Conservation (phyloP, 257 asterid species). For the Ilex asprella region DNA sequence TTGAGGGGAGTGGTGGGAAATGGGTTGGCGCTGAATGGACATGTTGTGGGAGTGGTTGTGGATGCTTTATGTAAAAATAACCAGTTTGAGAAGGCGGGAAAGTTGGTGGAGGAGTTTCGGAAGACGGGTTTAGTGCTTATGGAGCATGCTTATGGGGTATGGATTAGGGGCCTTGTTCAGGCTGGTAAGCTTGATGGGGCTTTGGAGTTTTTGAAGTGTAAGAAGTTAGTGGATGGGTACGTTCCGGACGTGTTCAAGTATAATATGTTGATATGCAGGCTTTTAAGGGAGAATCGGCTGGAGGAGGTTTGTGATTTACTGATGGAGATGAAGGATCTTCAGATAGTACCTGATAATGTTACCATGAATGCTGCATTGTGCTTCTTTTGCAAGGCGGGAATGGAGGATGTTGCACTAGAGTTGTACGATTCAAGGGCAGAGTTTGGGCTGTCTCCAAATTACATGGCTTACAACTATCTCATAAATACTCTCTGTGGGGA, state of each 20-base stretch:
- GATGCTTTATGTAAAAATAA: conserved; percentile 56
- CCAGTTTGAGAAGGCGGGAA: conserved; percentile 50
- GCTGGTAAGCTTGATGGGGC: conserved; percentile 66
- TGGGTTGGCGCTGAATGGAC: conserved; percentile 25
- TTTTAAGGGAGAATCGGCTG: conserved; percentile 63
- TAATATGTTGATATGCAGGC: conserved; percentile 49
- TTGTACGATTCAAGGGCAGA: conserved; percentile 63
- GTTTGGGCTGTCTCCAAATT: conserved; percentile 60
- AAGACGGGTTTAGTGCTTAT: conserved; percentile 32
- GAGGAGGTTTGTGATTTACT: conserved; percentile 64
- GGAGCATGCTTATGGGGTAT: conserved; percentile 54
- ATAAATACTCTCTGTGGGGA: conserved; percentile 62
- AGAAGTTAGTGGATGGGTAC: conserved; percentile 45
- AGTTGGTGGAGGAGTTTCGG: conserved; percentile 44
- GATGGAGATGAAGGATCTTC: conserved; percentile 63
- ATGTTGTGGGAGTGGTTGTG: conserved; percentile 43
- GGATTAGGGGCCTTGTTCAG: conserved; percentile 52
- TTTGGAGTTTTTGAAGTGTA: conserved; percentile 53
- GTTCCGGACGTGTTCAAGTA: conserved; percentile 62
- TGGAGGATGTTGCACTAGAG: conserved; percentile 56
- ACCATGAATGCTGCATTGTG: conserved; percentile 75
- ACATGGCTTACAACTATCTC: conserved; percentile 73
- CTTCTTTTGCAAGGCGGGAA: conserved; percentile 76
- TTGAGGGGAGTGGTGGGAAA: conserved; percentile 29
- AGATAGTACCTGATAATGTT: conserved; percentile 42